Percentiles rank a stretch among this genome's conserved stretches.
These are phyloP conservation scores for Candida ascalaphidarum DNA, from an alignment of 805 yeast species.

Conservation along the genomic window DNA sequence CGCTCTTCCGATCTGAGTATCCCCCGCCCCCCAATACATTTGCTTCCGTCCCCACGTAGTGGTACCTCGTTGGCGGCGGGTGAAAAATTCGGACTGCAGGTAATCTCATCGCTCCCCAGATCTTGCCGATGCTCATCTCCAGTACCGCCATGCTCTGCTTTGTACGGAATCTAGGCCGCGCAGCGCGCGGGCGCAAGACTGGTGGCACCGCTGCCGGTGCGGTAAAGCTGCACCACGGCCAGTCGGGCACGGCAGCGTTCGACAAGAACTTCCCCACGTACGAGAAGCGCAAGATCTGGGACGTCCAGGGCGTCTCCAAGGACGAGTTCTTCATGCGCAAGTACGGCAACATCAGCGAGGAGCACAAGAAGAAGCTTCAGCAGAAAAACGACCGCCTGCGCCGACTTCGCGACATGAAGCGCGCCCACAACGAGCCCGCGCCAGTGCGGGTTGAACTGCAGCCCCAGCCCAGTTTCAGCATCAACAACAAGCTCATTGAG, in stretches of 20 bases:
- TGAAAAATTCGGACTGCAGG: no score
- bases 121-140: no score
- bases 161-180: no score
- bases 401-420: slow-evolving; percentile 14
- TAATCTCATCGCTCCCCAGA: no score
- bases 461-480: not conserved
- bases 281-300: slow-evolving; percentile 54
- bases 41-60: no score
- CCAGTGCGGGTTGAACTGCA: not conserved
- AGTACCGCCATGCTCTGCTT: no score
- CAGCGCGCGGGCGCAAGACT: not conserved
- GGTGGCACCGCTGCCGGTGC: not conserved
- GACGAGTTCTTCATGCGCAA: slow-evolving; percentile 54
- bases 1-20: no score
- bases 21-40: no score
- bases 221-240: slow-evolving; percentile 6
- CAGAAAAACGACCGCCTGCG: slow-evolving; percentile 25
- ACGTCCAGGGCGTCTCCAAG: slow-evolving; percentile 48
- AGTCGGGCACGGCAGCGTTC: slow-evolving; percentile 10
- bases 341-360: slow-evolving; percentile 61
- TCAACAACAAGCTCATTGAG: slow-evolving; percentile 45
- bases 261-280: slow-evolving; percentile 37
- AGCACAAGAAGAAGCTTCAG: slow-evolving; percentile 15
- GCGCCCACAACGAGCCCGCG: slow-evolving; percentile 8
- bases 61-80: no score